These are phyloP conservation scores for Hericium coralloides DNA, from an alignment of 768 basidiomycete species.

Conservation along the genomic window DNA sequence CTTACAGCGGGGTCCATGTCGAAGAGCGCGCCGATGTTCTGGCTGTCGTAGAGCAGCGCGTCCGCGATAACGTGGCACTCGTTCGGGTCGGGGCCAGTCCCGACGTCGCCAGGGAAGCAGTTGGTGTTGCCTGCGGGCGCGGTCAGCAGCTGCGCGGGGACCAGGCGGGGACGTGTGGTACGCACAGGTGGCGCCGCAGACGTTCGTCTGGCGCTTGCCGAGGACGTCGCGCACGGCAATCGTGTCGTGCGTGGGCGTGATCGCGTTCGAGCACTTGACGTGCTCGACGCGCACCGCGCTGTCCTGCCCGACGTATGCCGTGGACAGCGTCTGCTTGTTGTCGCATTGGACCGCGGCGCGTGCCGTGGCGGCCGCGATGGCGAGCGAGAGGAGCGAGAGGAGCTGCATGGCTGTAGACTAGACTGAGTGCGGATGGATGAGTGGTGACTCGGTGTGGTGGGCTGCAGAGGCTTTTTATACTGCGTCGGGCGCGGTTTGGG, in stretches of 20 bases:
- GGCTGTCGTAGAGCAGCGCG: conserved; percentile 35
- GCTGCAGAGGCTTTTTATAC: too few species aligned
- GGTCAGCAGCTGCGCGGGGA: too few species aligned
- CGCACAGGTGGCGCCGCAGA: background rate
- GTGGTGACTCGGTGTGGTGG: too few species aligned
- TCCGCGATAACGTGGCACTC: conserved; percentile 44
- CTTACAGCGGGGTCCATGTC: conserved; percentile 1
- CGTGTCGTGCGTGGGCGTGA: background rate
- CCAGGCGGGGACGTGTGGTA: too few species aligned
- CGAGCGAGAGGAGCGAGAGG: background rate
- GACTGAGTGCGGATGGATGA: too few species aligned
- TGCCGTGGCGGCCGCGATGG: background rate
- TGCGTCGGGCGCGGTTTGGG: too few species aligned
- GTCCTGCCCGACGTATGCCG: background rate
- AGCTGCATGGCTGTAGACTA: background rate
- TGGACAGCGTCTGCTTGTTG: background rate
- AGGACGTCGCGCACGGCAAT: background rate
- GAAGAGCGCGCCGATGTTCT: conserved; percentile 31
- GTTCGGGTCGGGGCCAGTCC: conserved; percentile 39
- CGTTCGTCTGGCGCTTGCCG: background rate
- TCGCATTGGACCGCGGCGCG: background rate
- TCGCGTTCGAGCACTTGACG: conserved; percentile 1
- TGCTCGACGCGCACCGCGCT: background rate
- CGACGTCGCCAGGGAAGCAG: conserved; percentile 39
- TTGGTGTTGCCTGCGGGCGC: conserved; percentile 21